Base-by-base conservation (phyloP, 306 rosid species). In the Pachyrhizus erosus region DNA sequence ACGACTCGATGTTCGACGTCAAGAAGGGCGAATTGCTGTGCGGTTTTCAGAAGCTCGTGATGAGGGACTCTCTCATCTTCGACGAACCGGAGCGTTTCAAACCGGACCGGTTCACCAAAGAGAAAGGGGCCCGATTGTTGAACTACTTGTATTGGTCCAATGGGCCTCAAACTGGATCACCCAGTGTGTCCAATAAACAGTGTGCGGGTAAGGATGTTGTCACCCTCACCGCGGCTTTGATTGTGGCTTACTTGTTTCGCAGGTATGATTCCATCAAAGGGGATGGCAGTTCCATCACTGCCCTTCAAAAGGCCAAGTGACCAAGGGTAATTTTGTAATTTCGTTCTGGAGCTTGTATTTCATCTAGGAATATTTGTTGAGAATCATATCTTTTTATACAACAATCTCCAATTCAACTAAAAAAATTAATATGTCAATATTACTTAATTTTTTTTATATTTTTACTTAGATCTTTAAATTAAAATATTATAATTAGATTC, bases 21-120 rank as follows among this genome's bases (percentile, higher is more conserved):
- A 92, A 91, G 84, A 93, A 96, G 85, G 98, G 99, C 0, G 97
- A 96, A 88, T 62, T 93, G 70, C 89, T 96, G 0, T 96, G 98
- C 37, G 98, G 99, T 6, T 96, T 17, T 75, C 99, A 93, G 76
- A 62, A 77, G 14, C 90, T 90, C 67, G 98, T 84, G 5, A 93
- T 93, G 99, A 79, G 75, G 52, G 99, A 96, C 60, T 87, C 87
- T 0, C 55, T 15, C 0, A 86, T 93, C 40, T 96, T 93, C 17
- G 84, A 87, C 0, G 97, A 93, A 46, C 98, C 99, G 42, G 94
- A 96, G 9, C 34, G 1, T 3, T 96, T 96, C 62, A 89, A 79
- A 24, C 91, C 98, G 49, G 97, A 92, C 45, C 93, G 99, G 83
- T 96, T 96, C 87, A 39, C 70, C 1, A 8, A 26, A 0, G 90